phyloP scores from a whole-genome alignment of 495 filamentous ascomycete species.

The Hyaloscypha hepaticicola region DNA sequence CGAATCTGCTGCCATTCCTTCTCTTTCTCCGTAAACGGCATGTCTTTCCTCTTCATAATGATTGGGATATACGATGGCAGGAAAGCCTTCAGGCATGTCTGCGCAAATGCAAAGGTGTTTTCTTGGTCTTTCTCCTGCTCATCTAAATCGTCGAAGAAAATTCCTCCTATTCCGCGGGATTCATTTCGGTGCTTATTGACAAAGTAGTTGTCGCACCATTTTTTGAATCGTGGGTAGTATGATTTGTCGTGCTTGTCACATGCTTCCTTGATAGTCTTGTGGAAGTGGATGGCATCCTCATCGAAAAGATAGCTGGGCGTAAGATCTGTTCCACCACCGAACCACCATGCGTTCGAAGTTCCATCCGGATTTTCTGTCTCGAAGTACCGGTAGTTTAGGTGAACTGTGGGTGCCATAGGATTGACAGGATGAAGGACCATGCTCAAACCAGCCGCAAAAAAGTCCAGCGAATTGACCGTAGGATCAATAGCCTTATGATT shows the following conservation, averaged over 20 bases:
- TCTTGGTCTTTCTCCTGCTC: slow-evolving; percentile 84
- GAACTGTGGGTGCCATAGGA: slow-evolving; percentile 95
- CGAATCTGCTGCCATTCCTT: slow-evolving; percentile 97
- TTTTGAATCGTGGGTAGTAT: slow-evolving; percentile 95
- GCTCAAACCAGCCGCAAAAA: slow-evolving; percentile 93
- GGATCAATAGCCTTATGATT: slow-evolving; percentile 89
- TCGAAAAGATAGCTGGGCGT: slow-evolving; percentile 95
- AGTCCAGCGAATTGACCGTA: slow-evolving; percentile 66
- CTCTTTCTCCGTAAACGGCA: slow-evolving; percentile 79
- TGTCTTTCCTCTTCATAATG: slow-evolving; percentile 80
- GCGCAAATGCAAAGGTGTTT: slow-evolving; percentile 87
- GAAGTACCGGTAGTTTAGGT: slow-evolving; percentile 99
- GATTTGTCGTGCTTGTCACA: slow-evolving; percentile 91
- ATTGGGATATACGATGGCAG: slow-evolving; percentile 91
- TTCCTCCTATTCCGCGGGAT: slow-evolving; percentile 86
- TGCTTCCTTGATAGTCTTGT: slow-evolving; percentile 84
- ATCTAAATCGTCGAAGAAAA: slow-evolving; percentile 98
- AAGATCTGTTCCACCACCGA: slow-evolving; percentile 91
- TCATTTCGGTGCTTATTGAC: slow-evolving; percentile 87
- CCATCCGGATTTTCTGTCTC: slow-evolving; percentile 82
- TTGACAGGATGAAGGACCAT: slow-evolving; percentile 91
- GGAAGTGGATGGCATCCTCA: slow-evolving; percentile 96
- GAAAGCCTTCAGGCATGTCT: slow-evolving; percentile 81
- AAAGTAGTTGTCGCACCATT: slow-evolving; percentile 99
- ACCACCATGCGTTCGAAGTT: slow-evolving; percentile 88